Evolutionary conservation across 2,329 filamentous ascomycete genomes (phyloP), one percentile per base, ranked within the genome.

Genomic region (Xenosphaeropsis pyriputrescens): DNA sequence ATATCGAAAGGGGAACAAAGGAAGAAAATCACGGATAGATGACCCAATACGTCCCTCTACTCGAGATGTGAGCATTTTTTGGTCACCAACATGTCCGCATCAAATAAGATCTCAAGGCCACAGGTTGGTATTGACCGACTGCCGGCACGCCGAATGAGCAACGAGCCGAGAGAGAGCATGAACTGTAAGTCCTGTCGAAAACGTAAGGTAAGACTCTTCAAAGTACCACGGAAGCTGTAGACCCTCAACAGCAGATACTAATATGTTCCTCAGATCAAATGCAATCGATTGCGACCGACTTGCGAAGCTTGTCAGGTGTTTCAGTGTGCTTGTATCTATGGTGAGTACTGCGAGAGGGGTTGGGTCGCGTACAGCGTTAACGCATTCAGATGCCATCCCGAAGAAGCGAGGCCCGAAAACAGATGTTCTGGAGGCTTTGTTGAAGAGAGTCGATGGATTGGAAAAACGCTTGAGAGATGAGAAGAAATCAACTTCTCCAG

Each of bases 131-230:
- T 56, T 36, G 53, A 56, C 47, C 45, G 53, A 43, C 47, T 56
- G 26, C 53, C 53, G 35, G 46, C 47, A 40, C 48, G 53, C 35
- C 50, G 51, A 37, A 50, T 55, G 50, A 54, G 50, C 46, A 53
- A 54, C 46, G 56, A 91, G 57, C 83, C 82, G 31, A 76, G 82
- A 51, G 85, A 93, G 65, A 83, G 82, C 26, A 93, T 93, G 85
- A 93, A 93, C 58, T 93, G 85, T 74, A 93, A 93, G 60, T 91
- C 84, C 40, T 93, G 85, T 65, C 75, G 85, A 49, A 93, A 93
- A 61, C 72, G 85, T 63, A 93, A 93, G 79, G 85, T 89, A 59
- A 35, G 63, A 43, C 18, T 1, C 26, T 14, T 12, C 6, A 15
- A 16, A 6, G 22, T 5, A 26, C 8, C 8, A 19, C 13, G 15